phyloP scores from a whole-genome alignment of 805 yeast species.

The Wickerhamomyces chambardii region DNA sequence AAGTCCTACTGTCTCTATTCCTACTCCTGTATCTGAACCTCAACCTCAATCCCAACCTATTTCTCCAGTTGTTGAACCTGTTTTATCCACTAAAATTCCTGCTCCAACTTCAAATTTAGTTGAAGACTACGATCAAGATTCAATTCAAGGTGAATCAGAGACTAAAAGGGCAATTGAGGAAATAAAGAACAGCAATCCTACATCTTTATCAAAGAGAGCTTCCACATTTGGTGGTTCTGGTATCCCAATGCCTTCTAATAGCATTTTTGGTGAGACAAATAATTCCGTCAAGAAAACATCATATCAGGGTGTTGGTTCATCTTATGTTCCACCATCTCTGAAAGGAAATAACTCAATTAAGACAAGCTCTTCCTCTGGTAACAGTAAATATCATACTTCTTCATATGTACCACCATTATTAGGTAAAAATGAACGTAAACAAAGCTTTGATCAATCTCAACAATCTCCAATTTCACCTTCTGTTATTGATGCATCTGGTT shows the following conservation, averaged over 20 bases:
- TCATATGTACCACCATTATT: slow-evolving; percentile 19
- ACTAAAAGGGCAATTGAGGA: too few species aligned
- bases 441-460: background rate
- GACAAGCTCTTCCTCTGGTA: too few species aligned
- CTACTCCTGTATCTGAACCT: too few species aligned
- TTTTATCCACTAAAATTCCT: slow-evolving; percentile 10
- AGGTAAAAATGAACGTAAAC: slow-evolving; percentile 3
- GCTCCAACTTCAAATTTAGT: slow-evolving; percentile 12
- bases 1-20: background rate
- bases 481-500: slow-evolving; percentile 7
- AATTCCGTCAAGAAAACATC: slow-evolving; percentile 8
- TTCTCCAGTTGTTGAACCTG: too few species aligned
- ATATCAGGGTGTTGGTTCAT: slow-evolving; percentile 15
- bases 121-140: background rate
- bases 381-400: too few species aligned
- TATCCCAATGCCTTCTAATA: slow-evolving; percentile 8
- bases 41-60: slow-evolving; percentile 18
- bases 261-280: slow-evolving; percentile 1
- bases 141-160: background rate
- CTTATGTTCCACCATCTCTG: slow-evolving; percentile 18
- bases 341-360: slow-evolving; percentile 8
- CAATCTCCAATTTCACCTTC: slow-evolving; percentile 22
- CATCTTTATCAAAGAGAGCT: background rate
- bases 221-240: slow-evolving; percentile 6
- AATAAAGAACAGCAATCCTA: too few species aligned